Evolutionary conservation across 305 asterid species (phyloP).

Genomic region (Nicotiana rustica): DNA sequence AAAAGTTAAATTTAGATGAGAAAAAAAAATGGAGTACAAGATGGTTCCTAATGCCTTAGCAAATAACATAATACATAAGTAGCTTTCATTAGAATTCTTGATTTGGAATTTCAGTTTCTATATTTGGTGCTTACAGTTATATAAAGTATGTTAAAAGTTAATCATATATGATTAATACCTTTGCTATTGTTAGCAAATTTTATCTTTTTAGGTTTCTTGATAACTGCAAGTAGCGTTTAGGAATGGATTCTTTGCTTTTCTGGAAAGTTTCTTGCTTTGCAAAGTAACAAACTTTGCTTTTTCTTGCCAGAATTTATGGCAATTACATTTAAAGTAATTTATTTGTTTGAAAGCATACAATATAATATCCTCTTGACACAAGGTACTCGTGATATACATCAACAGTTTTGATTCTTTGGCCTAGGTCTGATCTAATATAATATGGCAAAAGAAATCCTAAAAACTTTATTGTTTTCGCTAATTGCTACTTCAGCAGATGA

Average conservation of each 20-base stretch:
- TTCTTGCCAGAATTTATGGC: background rate
- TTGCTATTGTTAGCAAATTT: background rate
- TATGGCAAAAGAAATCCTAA: background rate
- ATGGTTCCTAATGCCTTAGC: background rate
- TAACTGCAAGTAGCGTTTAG: background rate
- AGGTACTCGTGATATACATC: background rate
- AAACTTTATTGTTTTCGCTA: background rate
- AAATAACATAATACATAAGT: background rate
- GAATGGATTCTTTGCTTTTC: background rate
- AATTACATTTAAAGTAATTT: background rate
- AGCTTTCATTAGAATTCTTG: background rate
- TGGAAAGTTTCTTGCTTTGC: background rate
- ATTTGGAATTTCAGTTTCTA: background rate
- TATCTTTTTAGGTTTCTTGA: background rate
- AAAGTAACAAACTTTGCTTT: background rate
- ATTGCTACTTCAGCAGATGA: background rate
- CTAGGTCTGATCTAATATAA: background rate
- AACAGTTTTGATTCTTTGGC: background rate
- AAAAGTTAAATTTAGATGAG: background rate
- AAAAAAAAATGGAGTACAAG: background rate
- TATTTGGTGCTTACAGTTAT: background rate
- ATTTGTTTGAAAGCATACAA: background rate
- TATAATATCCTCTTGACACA: background rate
- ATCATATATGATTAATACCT: background rate
- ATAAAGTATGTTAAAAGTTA: background rate